Base-by-base conservation (phyloP, 2,329 filamentous ascomycete species). In the Cytospora schulzeri region DNA sequence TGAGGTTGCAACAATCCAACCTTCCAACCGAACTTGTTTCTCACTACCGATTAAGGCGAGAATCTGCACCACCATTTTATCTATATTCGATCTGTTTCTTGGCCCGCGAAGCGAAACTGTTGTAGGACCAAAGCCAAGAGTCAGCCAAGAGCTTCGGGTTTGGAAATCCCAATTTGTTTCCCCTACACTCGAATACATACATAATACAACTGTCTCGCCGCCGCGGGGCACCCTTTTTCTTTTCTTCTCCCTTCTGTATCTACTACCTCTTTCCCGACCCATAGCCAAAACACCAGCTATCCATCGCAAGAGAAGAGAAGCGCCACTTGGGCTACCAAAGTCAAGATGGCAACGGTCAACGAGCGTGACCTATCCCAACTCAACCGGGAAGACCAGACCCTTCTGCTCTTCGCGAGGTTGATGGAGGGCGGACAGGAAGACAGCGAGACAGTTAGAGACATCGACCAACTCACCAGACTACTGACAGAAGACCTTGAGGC, bases 381-480 rank as follows among this genome's bases (percentile, higher is more conserved):
- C 76, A 65, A 67, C 70, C 57, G 85, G 78, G 78, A 84, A 70
- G 88, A 91, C 72, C 81, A 89, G 72, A 89, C 90, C 63, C 85
- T 90, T 72, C 85, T 96, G 64, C 88, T 94, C 70, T 87, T 97
- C 69, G 93, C 93, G 28, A 90, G 91, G 72, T 81, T 97, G 70
- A 96, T 97, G 88, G 92, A 96, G 74, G 92, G 92, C 53, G 93
- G 92, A 60, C 87, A 93, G 71, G 92, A 97, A 70, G 91, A 91
- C 73, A 86, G 88, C 63, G 88, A 91, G 69, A 90, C 86, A 15
- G 88, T 85, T 70, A 77, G 77, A 66, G 83, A 87, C 66, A 78
- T 89, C 54, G 83, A 85, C 69, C 76, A 77, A 62, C 81, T 89
- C 61, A 87, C 86, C 53, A 85, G 83, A 74, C 78, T 89, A 48